Base-by-base conservation (phyloP, 2,329 filamentous ascomycete genomes). In the Penicillium sp. region DNA sequence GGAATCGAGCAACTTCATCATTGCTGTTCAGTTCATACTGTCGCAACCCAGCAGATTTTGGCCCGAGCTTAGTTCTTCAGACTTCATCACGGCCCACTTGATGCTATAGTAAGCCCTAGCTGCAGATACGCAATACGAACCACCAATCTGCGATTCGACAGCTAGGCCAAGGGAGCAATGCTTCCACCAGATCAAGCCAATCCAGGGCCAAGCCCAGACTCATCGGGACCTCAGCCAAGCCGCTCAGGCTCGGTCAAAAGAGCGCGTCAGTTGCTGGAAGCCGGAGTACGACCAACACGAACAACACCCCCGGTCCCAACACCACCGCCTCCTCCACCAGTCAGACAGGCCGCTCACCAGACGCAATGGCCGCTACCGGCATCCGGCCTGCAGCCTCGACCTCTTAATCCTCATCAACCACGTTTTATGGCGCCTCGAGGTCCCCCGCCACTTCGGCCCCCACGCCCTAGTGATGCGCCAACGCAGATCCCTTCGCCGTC, bases 301-400 rank as follows among this genome's bases (percentile, higher is more conserved):
- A 48, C 54, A 52, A 48, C 55, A 39, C 58, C 51, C 31, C 49
- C 53, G 19, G 55, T 48, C 41, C 54, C 55, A 48, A 8, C 33
- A 58, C 67, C 33, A 58, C 51, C 43, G 52, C 52, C 54, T n/a
- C 52, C 51, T 39, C 63, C 61, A 43, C 58, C 57, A 35, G 54
- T 61, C 14, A 59, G 62, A 39, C 52, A 68, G 35, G 52, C 60
- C n/a, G 70, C 75, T 10, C 75, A 75, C 50, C 70, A 72, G 57
- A 73, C 75, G 37, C 75, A 79, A 67, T 81, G 79, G 79, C 78
- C 79, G 48, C 69, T 81, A 10, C 69, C 75, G 60, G 69, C 71
- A 48, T 56, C 67, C 33, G 59, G 65, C 35, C 48, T 63, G 16
- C 60, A 63, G 26, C 53, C 64, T 26, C 69, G 66, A 8, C 62